A percentile compares a stretch with the other conserved stretches of the same genome.
Conservation (phyloP, 2,329 filamentous ascomycete genomes). For the Nothopassalora personata region DNA sequence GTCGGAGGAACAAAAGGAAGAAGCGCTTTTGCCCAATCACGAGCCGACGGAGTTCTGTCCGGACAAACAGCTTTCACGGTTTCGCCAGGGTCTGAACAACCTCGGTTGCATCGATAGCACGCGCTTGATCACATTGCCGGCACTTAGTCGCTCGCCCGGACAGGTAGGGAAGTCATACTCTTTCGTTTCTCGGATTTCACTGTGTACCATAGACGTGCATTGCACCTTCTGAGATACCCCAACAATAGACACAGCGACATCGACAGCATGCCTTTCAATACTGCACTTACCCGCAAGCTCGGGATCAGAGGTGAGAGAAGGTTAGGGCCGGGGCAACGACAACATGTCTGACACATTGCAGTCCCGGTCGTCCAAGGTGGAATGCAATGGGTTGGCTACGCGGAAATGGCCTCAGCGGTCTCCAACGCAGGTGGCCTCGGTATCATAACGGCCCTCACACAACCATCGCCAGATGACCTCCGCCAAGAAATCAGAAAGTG, state of each 20-base stretch:
- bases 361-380: conserved; percentile 80
- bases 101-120: neutral
- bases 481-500: conserved; percentile 89
- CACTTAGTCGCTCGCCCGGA: neutral
- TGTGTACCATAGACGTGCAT: neutral
- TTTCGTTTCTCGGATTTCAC: neutral
- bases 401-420: conserved; percentile 68
- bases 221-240: neutral
- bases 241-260: neutral
- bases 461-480: conserved; percentile 84
- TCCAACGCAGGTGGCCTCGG: conserved; percentile 78
- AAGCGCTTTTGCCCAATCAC: neutral
- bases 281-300: conserved; percentile 56
- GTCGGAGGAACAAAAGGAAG: neutral
- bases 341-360: conserved; percentile 31
- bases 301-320: conserved; percentile 45
- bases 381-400: conserved; percentile 82
- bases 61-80: neutral
- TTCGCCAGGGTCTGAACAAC: neutral
- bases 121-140: neutral
- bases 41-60: neutral
- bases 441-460: conserved; percentile 82
- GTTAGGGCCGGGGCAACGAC: neutral
- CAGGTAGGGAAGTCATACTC: neutral
- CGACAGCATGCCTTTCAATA: conserved; percentile 57